Base-by-base conservation (phyloP, 1,284 basidiomycete genomes). In the Polyporus tsugae region DNA sequence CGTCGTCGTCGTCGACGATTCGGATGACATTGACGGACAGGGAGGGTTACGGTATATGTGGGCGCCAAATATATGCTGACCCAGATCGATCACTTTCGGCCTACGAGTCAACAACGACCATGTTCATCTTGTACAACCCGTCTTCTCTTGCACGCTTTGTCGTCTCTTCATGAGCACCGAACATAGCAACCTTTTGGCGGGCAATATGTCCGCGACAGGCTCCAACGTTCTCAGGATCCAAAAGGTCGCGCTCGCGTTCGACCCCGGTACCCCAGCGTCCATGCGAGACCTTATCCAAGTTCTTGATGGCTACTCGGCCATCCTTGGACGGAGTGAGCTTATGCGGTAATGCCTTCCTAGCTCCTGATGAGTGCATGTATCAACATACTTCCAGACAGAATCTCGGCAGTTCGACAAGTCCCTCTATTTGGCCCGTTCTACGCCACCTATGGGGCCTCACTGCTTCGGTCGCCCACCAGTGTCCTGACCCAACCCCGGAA, bases 351-450 rank as follows among this genome's bases (percentile, higher is more conserved):
- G 57, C 22, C 11, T 64, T 25, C 36, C 29, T 17, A 35, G 33
- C 33, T 33, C 36, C 13, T 41, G 39, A 41, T 7, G 13, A 22
- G 29, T 55, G 44, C 62, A 66, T 52, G 38, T 29, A 63, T 64
- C 13, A 36, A 33, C 39, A 6, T 13, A 17, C 17, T 68, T 67
- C 65, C 60, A 91, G 87, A 69, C 75, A 76, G 70, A 72, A 80
- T 65, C 76, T 89, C 60, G 89, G 90, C 57, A 67, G 68, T 60
- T 65, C 63, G 6, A 75, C 77, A 52, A 78, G 82, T 68, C 82
- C 83, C 62, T 79, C 81, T 60, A 79, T 91, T 60, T 93, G 91
- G 91, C 75, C 79, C 19, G 76, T 82, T 66, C 78, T 92, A 17
- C 80, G 80, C 33, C 84, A 81, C 52, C 77, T 89, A 4, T 93